Evolutionary conservation across 225 moss, liverwort and hornwort species (phyloP), one percentile per base, ranked within the genome.

Genomic region (Lunularia cruciata): DNA sequence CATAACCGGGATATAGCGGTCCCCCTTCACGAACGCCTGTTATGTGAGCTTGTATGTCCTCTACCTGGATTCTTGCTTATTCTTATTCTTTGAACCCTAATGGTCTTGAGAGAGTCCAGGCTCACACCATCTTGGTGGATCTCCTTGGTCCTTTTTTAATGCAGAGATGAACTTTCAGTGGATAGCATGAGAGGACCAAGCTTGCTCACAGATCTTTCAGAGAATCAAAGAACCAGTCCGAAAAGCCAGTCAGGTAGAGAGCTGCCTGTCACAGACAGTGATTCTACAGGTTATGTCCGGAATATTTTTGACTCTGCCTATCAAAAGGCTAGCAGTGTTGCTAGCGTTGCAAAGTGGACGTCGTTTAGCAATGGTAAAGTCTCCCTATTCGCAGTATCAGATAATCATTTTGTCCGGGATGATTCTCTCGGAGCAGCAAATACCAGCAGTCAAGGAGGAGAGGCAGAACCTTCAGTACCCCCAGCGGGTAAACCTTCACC

Each of bases 271-370:
- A 57, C 57, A 23, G 74, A 71, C 71, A 74, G 70, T 60, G 74
- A 66, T 33, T 75, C 77, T 59, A 47, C 71, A 14, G 77, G 82
- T 40, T 82, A 82, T 59, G 71, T 75, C 53, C 74, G 73, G 45
- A 82, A 74, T 43, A 68, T 78, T 9, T 75, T 82, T 76, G 82
- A 73, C 57, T 77, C 82, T 61, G 82, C 82, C 30, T 63, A 73
- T 19, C 67, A 74, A 25, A 77, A 65, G 65, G 82, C 82, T 35
- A 82, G 71, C 77, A 68, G 26, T 31, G 77, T 77, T 9, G 67
- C 65, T 15, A 74, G 57, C 51, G 46, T 68, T 37, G 47, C 74
- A 72, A 77, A 32, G 42, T 82, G 82, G 82, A 78, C 70, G 36
- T 71, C 77, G 14, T 57, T 32, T 33, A 57, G 34, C 60, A n/a